Evolutionary conservation across 2,329 filamentous ascomycete genomes (phyloP), one percentile per base, ranked within the genome.

Genomic region (Exophiala oligosperma): DNA sequence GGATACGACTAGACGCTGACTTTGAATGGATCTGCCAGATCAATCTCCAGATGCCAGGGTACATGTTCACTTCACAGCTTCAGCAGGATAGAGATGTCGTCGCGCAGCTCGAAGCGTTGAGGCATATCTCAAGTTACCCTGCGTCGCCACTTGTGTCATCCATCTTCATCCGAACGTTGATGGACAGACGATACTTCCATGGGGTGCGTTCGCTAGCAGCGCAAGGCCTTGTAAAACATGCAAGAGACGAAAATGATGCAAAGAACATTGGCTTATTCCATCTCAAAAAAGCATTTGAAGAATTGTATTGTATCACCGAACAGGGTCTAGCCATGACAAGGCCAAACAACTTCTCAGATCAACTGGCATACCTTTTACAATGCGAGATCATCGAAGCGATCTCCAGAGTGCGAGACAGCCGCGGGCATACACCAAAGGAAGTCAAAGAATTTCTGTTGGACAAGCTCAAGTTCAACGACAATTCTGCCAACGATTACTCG

Each of bases 41-140:
- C 73, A 87, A 88, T 60, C 77, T 88, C 49, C 88, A 87, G 63
- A 91, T 97, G 82, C 91, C 91, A 47, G 85, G 91, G 3, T 97
- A 97, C 79, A 99, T 99, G 95, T 97, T 94, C 71, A 86, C 96
- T 58, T 97, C 94, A 23, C 94, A 99, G 73, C 80, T 99, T 62
- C 94, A 99, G 72, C 94, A 99, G 73, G 94, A 99, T 74, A 84
- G 93, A 67, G 95, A 99, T 72, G 91, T 99, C 58, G 91, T 96
- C 63, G 95, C 95, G n/a, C 86, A 89, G 68, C 77, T 86, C 53
- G 84, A 87, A 71, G 79, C 91, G 3, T 85, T 96, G 76, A 81
- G 94, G 68, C 91, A 88, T 70, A 83, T 96, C 65, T 80, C 84
- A 74, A 72, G 82, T 71, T 75, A 87, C 70, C 76, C 85, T 48